Percentiles rank a stretch among this genome's conserved stretches.
These are phyloP conservation scores for Trichoderma koningiopsis DNA, from an alignment of 2,329 filamentous ascomycete species.

Conservation along the genomic window DNA sequence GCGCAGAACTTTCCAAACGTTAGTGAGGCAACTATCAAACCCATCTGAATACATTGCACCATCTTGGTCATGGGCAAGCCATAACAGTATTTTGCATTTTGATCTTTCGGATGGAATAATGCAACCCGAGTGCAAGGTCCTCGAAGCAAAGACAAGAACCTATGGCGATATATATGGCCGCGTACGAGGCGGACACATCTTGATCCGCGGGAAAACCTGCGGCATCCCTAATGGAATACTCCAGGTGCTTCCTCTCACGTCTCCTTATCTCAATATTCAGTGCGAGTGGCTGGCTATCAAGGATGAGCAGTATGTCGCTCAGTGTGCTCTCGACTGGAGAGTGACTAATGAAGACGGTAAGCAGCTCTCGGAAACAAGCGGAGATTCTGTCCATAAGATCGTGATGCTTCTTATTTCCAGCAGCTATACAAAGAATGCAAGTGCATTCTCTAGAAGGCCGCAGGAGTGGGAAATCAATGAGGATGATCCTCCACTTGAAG, in stretches of 20 bases:
- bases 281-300: slow-evolving; percentile 11
- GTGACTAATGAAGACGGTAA: not conserved
- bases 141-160: not conserved
- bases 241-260: not conserved
- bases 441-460: not conserved
- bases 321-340: slow-evolving; percentile 12
- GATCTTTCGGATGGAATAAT: not conserved
- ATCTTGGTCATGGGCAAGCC: slow-evolving; percentile 10
- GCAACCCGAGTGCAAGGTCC: not conserved
- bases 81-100: not conserved
- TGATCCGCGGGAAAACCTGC: not conserved
- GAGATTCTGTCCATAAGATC: not conserved
- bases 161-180: not conserved
- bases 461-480: slow-evolving; percentile 5
- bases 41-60: not conserved
- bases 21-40: not conserved
- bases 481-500: not conserved
- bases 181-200: not conserved
- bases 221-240: not conserved
- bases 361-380: not conserved
- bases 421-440: not conserved
- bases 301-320: slow-evolving; percentile 12
- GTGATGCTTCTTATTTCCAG: slow-evolving; percentile 6
- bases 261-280: not conserved
- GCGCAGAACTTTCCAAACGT: not conserved